phyloP scores from a whole-genome alignment of 2,329 filamentous ascomycete genomes.

The Malbranchea zuffiana region DNA sequence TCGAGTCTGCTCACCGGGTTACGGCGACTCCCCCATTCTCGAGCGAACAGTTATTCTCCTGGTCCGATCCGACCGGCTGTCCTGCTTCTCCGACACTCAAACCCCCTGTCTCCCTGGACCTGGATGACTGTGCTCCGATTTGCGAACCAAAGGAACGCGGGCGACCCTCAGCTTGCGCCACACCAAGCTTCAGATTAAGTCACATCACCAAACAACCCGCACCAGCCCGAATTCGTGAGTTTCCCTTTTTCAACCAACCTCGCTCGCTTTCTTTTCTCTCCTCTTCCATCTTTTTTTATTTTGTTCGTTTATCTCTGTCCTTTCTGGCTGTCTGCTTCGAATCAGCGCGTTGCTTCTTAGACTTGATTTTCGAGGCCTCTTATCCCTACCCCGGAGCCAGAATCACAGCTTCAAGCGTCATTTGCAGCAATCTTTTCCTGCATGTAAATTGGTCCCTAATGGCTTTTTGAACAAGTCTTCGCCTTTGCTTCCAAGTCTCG shows the following conservation, averaged over 20 bases:
- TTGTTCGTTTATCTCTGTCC: not conserved
- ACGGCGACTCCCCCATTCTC: no score
- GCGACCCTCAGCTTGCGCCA: conserved; percentile 37
- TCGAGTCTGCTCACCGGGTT: no score
- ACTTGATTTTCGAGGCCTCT: no score
- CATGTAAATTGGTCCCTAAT: no score
- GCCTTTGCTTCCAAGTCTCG: no score
- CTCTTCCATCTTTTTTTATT: conserved; percentile 13
- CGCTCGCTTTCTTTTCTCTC: conserved; percentile 13
- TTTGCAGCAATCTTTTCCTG: no score
- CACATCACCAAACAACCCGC: conserved; percentile 22
- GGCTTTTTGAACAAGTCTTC: no score
- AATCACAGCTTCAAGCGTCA: no score
- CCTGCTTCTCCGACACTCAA: not conserved
- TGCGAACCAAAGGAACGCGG: not conserved
- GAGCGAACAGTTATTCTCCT: no score
- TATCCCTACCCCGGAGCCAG: no score
- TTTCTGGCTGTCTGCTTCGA: not conserved
- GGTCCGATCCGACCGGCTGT: no score
- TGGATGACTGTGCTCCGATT: not conserved
- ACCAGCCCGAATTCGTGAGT: conserved; percentile 23
- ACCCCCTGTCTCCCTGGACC: not conserved
- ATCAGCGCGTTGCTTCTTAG: no score
- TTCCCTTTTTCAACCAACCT: conserved; percentile 10
- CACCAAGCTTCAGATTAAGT: conserved; percentile 27